These are phyloP conservation scores for Gloeopeniophorella convolvens DNA, from an alignment of 768 basidiomycete genomes.

Conservation along the genomic window DNA sequence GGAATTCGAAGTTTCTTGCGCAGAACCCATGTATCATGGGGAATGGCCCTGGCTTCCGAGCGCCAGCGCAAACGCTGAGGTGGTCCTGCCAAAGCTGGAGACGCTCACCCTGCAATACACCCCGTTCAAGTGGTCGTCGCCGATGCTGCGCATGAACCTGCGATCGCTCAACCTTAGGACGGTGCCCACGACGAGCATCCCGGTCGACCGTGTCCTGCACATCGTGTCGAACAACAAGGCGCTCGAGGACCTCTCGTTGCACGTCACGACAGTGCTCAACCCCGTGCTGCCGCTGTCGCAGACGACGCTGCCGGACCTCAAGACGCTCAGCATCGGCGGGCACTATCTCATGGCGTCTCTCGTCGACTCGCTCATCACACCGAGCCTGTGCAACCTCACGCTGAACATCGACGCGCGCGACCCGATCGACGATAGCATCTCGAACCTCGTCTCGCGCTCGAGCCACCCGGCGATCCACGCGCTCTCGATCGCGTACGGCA, in stretches of 20 bases:
- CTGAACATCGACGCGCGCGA: conserved; percentile 74
- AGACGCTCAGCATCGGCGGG: conserved; percentile 54
- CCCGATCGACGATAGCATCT: conserved; percentile 65
- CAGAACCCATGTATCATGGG: conserved; percentile 45
- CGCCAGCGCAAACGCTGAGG: conserved; percentile 29
- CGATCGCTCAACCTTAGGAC: conserved; percentile 56
- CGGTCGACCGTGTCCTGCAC: conserved; percentile 62
- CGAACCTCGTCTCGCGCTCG: conserved; percentile 53
- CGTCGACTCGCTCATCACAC: conserved; percentile 54
- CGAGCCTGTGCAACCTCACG: conserved; percentile 49
- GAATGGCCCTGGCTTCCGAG: conserved; percentile 78
- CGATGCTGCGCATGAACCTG: conserved; percentile 57
- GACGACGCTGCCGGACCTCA: conserved; percentile 48
- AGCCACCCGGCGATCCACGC: conserved; percentile 48
- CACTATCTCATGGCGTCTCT: conserved; percentile 59
- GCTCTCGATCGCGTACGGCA: conserved; percentile 58
- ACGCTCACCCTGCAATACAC: conserved; percentile 62
- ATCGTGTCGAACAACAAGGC: conserved; percentile 53
- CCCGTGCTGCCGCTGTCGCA: conserved; percentile 56
- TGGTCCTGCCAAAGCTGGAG: conserved; percentile 41
- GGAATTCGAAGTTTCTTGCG: conserved; percentile 74
- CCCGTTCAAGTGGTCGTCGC: conserved; percentile 74
- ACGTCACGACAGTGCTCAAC: conserved; percentile 54
- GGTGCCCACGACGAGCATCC: conserved; percentile 54
- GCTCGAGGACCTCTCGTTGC: conserved; percentile 51